These are phyloP conservation scores for Penicillium nucicola DNA, from an alignment of 495 filamentous ascomycete genomes.

Conservation along the genomic window DNA sequence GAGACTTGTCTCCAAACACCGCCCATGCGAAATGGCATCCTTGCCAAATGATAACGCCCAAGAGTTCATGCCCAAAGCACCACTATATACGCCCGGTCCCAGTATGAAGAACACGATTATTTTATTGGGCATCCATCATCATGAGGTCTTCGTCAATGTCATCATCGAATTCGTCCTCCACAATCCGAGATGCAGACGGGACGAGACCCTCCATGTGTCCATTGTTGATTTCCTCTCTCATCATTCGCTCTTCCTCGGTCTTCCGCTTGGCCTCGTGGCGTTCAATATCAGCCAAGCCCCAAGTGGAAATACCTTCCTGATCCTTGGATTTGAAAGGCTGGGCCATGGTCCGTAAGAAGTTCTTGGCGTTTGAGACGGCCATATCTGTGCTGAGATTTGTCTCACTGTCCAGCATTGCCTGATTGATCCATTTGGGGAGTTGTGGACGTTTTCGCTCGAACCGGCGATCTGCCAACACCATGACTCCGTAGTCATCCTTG, in stretches of 20 bases:
- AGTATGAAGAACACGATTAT: conserved; percentile 3
- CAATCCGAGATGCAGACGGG: conserved; percentile 17
- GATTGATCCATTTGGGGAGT: conserved; percentile 95
- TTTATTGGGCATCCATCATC: conserved; percentile 60
- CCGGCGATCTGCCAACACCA: conserved; percentile 91
- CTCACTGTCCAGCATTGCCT: conserved; percentile 78
- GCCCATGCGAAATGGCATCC: conserved; percentile 19
- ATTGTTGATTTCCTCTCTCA: conserved; percentile 25
- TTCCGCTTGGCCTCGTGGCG: conserved; percentile 67
- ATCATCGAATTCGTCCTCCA: conserved; percentile 56
- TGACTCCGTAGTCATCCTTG: conserved; percentile 98
- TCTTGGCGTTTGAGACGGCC: conserved; percentile 83
- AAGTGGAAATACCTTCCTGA: conserved; percentile 89
- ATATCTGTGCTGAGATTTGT: conserved; percentile 92
- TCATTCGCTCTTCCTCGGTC: conserved; percentile 61
- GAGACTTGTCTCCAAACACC: conserved; percentile 14
- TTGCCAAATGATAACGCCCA: conserved; percentile 22
- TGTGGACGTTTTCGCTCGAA: conserved; percentile 88
- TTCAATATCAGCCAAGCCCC: conserved; percentile 76
- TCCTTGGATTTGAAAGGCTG: conserved; percentile 79
- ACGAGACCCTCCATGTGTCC: conserved; percentile 23
- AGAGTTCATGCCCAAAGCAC: conserved; percentile 1
- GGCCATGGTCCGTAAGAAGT: conserved; percentile 85
- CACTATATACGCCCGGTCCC: conserved; percentile 3
- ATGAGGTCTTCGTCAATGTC: conserved; percentile 56